Base-by-base conservation (phyloP, 1,139 yeast genomes). In the Geotrichum carabidarum region DNA sequence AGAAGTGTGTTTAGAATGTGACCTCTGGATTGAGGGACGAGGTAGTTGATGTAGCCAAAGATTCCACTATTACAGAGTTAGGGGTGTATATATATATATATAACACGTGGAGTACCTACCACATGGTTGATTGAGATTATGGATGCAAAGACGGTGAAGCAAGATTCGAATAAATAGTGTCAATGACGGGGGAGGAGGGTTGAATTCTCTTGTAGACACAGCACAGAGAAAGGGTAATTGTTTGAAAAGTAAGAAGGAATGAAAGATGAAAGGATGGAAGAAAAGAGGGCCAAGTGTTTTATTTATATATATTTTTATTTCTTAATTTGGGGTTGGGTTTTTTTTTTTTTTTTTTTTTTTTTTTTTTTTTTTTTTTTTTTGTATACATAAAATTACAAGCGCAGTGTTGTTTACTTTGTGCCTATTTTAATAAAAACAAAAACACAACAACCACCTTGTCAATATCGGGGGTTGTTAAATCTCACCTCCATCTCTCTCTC, bases 21-120 rank as follows among this genome's bases (percentile, higher is more conserved):
- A 50, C 96, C 97, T 73, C 98, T 80, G 54, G 91, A 78, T 71
- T 84, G 87, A 65, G 91, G 96, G 60, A 89, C 96, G 69, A 93
- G 80, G 73, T 87, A 94, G 79, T 94, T 94, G 66, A 94, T 90
- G 76, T 94, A 94, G 63, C 99, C 99, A 74, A 94, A 94, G 71
- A 94, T 94, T 71, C 99, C 99, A 81, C 99, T 64, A 14, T 4
- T 22, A 22, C 5, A 11, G 22, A 11, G 37, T 22, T 40, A 22
- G 37, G 27, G 3, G n/a, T n/a, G n/a, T n/a, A n/a, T n/a, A n/a
- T 22, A 22, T 3, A 22, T 22, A 22, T 3, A 22, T 7, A 49
- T 11, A 30, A 40, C 44, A 22, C 40, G 35, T 17, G 8, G 8
- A 46, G 9, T 36, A 54, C 57, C 46, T 51, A 54, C 57, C 57